A percentile compares a stretch with the other conserved stretches of the same genome.
Evolutionary conservation across 163 green algal genomes (phyloP).

Genomic region (Scenedesmus sp.): DNA sequence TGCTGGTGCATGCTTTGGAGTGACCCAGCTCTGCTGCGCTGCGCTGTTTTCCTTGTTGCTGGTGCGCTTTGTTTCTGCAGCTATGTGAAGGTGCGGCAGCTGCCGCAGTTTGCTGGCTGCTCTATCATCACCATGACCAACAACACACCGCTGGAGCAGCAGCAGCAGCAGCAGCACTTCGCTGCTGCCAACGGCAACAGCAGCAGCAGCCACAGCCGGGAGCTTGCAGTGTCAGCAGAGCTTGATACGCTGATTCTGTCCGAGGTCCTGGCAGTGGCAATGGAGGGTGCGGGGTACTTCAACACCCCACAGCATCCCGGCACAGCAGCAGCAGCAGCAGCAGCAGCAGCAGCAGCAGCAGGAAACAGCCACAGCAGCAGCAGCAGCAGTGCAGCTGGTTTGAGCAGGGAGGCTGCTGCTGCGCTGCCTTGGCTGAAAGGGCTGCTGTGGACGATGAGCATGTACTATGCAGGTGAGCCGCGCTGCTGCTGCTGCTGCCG

Average conservation of each 20-base stretch:
- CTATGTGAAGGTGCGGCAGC: background rate
- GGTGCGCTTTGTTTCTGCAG: background rate
- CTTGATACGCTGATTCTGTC: slow-evolving; percentile 33
- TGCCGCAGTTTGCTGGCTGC: slow-evolving; percentile 54
- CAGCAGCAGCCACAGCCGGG: slow-evolving; percentile 2
- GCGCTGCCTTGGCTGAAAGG: slow-evolving; percentile 63
- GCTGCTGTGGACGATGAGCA: slow-evolving; percentile 81
- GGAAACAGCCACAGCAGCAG: background rate
- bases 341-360: background rate
- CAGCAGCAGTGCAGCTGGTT: background rate
- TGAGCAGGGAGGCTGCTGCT: slow-evolving; percentile 10
- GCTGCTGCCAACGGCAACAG: background rate
- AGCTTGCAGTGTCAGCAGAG: slow-evolving; percentile 18
- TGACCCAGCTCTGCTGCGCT: background rate
- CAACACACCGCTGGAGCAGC: slow-evolving; percentile 5
- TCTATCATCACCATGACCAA: slow-evolving; percentile 52
- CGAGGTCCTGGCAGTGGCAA: slow-evolving; percentile 13
- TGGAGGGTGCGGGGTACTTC: background rate
- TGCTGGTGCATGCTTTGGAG: background rate
- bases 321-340: slow-evolving; percentile 9
- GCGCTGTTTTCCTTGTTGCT: background rate
- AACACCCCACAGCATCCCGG: background rate
- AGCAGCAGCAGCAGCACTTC: slow-evolving; percentile 47
- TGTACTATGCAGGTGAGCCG: slow-evolving; percentile 72
- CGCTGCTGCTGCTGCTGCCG: background rate